Evolutionary conservation across 1,284 basidiomycete species (phyloP).

Genomic region (Pholiota adiposa): DNA sequence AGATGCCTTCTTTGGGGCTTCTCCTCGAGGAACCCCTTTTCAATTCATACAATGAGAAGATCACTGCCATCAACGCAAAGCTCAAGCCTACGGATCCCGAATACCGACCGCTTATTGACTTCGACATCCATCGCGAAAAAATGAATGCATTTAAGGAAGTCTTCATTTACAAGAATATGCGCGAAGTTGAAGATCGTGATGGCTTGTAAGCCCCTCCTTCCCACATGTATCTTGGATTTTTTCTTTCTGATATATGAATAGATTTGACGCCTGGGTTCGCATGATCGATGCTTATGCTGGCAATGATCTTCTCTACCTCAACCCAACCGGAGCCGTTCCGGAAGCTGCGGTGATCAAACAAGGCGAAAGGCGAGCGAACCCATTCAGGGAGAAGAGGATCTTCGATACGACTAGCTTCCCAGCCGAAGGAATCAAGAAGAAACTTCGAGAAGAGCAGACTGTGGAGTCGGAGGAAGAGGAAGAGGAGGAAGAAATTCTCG

Average conservation of each 20-base stretch:
- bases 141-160: slow-evolving; percentile 85
- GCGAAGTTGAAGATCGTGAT: slow-evolving; percentile 79
- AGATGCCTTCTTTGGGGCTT: slow-evolving; percentile 95
- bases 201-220: slow-evolving; percentile 66
- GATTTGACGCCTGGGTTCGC: slow-evolving; percentile 79
- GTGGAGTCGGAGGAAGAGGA: slow-evolving; percentile 56
- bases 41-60: slow-evolving; percentile 75
- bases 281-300: slow-evolving; percentile 72
- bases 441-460: slow-evolving; percentile 49
- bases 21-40: slow-evolving; percentile 94
- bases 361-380: slow-evolving; percentile 59
- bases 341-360: slow-evolving; percentile 65
- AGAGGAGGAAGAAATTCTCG: slow-evolving; percentile 45
- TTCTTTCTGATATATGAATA: slow-evolving; percentile 32
- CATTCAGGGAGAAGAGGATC: slow-evolving; percentile 67
- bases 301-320: slow-evolving; percentile 71
- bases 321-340: slow-evolving; percentile 74
- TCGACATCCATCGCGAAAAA: slow-evolving; percentile 61
- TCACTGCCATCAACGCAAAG: slow-evolving; percentile 64
- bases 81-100: slow-evolving; percentile 54
- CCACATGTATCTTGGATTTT: slow-evolving; percentile 7
- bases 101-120: slow-evolving; percentile 72
- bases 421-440: slow-evolving; percentile 35
- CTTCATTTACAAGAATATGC: slow-evolving; percentile 85
- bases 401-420: slow-evolving; percentile 67